Evolutionary conservation across 2,329 filamentous ascomycete genomes (phyloP).

Genomic region (Onygenales sp.): DNA sequence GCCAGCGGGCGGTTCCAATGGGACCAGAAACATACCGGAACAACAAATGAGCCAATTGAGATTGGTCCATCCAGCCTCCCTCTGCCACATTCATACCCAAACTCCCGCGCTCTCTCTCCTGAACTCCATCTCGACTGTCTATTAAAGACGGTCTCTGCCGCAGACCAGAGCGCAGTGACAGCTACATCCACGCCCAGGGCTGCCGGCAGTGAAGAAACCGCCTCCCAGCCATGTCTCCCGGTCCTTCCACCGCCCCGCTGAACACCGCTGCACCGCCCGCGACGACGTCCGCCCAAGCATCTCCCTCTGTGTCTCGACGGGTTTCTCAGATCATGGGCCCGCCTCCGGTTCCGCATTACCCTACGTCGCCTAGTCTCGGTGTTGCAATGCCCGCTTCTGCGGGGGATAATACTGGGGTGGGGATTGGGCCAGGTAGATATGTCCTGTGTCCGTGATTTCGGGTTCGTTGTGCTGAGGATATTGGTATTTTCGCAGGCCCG

Average conservation of each 20-base stretch:
- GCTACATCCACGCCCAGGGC: not conserved
- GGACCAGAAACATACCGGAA: too few species aligned
- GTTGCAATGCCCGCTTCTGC: constrained; percentile 15
- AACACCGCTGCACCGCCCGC: too few species aligned
- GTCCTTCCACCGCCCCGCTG: too few species aligned
- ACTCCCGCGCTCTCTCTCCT: too few species aligned
- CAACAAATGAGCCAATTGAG: too few species aligned
- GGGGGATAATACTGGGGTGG: constrained; percentile 27
- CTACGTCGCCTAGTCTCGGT: constrained; percentile 16
- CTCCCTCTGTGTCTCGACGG: constrained; percentile 35
- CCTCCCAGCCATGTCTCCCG: constrained; percentile 6
- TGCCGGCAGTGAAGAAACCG: not conserved
- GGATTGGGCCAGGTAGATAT: constrained; percentile 30
- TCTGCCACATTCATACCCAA: too few species aligned
- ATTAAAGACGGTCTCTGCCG: too few species aligned
- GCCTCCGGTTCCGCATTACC: constrained; percentile 23
- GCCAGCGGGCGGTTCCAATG: too few species aligned
- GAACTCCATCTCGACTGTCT: too few species aligned
- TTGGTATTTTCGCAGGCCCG: constrained; percentile 47
- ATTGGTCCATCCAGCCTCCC: too few species aligned
- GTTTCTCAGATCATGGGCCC: constrained; percentile 41
- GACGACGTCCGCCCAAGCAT: constrained; percentile 16
- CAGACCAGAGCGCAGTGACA: not conserved
- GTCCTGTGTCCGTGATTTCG: not conserved
- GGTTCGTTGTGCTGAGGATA: constrained; percentile 1